Evolutionary conservation across 129 eudicot species (phyloP).

Genomic region (Artemisia annua): DNA sequence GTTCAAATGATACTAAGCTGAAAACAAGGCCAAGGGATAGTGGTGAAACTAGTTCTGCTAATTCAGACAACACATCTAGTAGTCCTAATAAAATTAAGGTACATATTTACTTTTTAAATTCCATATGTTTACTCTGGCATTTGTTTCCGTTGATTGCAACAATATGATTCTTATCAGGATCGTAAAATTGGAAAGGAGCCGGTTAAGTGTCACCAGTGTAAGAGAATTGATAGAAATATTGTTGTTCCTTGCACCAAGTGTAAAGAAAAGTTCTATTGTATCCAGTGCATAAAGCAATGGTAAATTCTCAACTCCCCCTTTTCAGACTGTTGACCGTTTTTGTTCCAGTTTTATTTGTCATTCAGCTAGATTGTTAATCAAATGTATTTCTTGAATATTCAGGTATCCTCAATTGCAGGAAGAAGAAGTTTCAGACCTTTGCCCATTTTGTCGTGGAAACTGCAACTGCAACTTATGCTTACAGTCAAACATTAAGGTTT

Average conservation of each 20-base stretch:
- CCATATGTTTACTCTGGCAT: too few relatives aligned
- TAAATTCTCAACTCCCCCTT: conserved; percentile 16
- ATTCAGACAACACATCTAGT: too few relatives aligned
- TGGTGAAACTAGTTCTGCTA: too few relatives aligned
- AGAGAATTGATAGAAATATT: conserved; percentile 43
- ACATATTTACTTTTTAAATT: too few relatives aligned
- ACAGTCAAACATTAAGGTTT: conserved; percentile 33
- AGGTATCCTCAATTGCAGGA: conserved; percentile 75
- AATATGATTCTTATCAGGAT: too few relatives aligned
- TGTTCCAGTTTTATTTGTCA: too few relatives aligned
- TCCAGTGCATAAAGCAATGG: conserved; percentile 72
- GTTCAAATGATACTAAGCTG: too few relatives aligned
- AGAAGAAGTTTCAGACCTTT: conserved; percentile 51
- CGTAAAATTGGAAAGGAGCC: too few relatives aligned
- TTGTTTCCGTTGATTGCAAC: too few relatives aligned
- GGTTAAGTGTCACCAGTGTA: too few relatives aligned
- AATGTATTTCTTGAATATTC: background rate
- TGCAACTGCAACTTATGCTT: conserved; percentile 90
- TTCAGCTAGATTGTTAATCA: too few relatives aligned
- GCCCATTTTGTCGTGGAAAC: conserved; percentile 65
- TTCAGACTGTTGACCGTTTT: background rate
- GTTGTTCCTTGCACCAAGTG: conserved; percentile 75
- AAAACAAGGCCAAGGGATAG: too few relatives aligned
- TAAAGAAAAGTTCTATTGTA: conserved; percentile 49
- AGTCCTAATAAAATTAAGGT: conserved; percentile 36